Conservation (phyloP, 2,329 filamentous ascomycete species). For the Xylariaceae sp. region DNA sequence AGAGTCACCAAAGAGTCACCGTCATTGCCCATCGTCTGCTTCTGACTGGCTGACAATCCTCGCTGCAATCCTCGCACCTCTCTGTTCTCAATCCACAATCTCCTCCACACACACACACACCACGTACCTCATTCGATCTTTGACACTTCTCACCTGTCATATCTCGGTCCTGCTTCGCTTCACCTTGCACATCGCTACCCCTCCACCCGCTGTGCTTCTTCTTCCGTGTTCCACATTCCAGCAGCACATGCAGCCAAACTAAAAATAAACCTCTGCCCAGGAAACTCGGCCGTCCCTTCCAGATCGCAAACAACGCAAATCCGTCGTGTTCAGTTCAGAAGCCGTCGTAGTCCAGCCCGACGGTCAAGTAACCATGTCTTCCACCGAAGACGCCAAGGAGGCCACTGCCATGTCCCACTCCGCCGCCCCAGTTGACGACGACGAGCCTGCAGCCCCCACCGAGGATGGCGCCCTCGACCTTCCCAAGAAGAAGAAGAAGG, state of each 20-base stretch:
- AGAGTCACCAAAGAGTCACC: constrained; percentile 12
- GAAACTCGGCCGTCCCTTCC: constrained; percentile 27
- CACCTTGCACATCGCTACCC: background rate
- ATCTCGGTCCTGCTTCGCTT: background rate
- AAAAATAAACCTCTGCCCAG: constrained; percentile 12
- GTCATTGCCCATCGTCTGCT: constrained; percentile 7
- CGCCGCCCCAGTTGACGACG: constrained; percentile 33
- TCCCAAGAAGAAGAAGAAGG: constrained; percentile 62
- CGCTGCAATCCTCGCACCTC: background rate
- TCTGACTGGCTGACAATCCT: background rate
- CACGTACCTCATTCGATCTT: background rate
- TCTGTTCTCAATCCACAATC: background rate
- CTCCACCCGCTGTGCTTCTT: too few species aligned
- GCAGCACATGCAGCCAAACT: background rate
- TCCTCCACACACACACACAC: background rate
- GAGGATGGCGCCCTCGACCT: constrained; percentile 61
- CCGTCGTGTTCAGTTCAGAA: constrained; percentile 88
- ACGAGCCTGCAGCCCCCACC: constrained; percentile 29
- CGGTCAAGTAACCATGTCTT: constrained; percentile 75
- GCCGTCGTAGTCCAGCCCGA: constrained; percentile 84
- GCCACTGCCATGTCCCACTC: constrained; percentile 69
- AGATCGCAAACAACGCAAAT: constrained; percentile 79
- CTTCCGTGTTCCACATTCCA: background rate
- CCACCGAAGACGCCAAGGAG: constrained; percentile 70
- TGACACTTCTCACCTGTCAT: background rate